Base-by-base conservation (phyloP, 169 alveolate species). In the Eimeria acervulina region DNA sequence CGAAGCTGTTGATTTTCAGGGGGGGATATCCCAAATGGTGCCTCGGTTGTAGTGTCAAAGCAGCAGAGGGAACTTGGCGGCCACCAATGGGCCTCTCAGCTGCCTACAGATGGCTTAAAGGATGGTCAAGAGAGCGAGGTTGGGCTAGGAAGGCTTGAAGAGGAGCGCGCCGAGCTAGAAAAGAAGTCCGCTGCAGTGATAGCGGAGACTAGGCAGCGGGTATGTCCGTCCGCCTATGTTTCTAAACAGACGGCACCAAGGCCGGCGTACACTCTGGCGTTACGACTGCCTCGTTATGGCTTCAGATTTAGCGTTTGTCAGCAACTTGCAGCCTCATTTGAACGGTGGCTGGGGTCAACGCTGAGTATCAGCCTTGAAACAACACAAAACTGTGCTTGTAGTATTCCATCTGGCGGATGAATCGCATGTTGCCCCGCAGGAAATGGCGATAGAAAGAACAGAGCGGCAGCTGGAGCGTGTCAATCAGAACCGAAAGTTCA, bases 401-500 rank as follows among this genome's bases (percentile, higher is more conserved):
- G 17, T 19, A 7, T 31, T 72, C 52, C 66, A 26, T 42, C 2
- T 23, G 88, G 17, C 40, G 68, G 42, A 12, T 21, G 21, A 42
- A 2, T 26, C 63, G 38, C 42, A 3, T 44, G 88, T 59, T 38
- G 76, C 10, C 28, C 33, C 63, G 40, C 81, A 87, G 94, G 94
- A 87, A 59, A 59, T 51, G 7, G 94, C 94, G 8, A 63, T 87
- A n/a, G 61, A 87, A 28, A 33, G 51, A 40, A 87, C 81, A 28
- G 83, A 87, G 83, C 83, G 83, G 63, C 94, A 87, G 83, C 83
- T 87, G 31, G 83, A 87, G 36, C 83, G 83, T 40, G 83, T 87
- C 38, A 74, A 87, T 31, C 94, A 87, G 81, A 87, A 42, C 61
- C 40, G 94, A 61, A 74, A 63, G 31, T 87, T 63, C n/a, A 87